phyloP scores from a whole-genome alignment of 768 basidiomycete species.

The Boletus speciosus region DNA sequence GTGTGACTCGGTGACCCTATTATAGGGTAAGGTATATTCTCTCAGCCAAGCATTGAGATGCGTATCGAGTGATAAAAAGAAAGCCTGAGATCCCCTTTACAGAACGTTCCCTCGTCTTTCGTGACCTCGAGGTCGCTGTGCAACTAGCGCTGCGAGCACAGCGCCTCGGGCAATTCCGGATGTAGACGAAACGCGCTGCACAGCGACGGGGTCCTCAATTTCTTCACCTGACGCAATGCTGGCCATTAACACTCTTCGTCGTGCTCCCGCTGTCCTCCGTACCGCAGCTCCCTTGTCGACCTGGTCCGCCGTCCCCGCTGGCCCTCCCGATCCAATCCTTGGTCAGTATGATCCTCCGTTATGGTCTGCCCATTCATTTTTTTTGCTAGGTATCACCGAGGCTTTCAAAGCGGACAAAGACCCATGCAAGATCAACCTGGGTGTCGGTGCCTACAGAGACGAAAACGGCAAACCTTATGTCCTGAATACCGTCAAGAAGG shows the following conservation, averaged over 20 bases:
- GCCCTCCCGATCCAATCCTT: conserved; percentile 91
- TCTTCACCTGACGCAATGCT: conserved; percentile 30
- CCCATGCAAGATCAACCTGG: conserved; percentile 93
- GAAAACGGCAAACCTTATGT: conserved; percentile 94
- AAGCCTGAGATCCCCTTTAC: no score
- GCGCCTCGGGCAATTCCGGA: conserved; percentile 18
- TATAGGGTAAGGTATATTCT: conserved; percentile 17
- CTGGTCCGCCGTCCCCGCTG: conserved; percentile 81
- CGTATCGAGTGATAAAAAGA: neutral
- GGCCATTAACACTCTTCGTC: conserved; percentile 47
- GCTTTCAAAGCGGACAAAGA: conserved; percentile 96
- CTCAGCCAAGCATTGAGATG: neutral
- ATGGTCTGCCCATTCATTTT: conserved; percentile 6
- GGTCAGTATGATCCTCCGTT: conserved; percentile 43
- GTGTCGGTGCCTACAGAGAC: conserved; percentile 96
- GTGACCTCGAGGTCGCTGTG: neutral
- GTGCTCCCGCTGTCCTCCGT: conserved; percentile 40
- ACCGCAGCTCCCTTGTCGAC: conserved; percentile 52
- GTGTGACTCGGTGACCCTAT: conserved; percentile 6
- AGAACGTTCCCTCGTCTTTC: neutral
- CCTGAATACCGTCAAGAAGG: conserved; percentile 85
- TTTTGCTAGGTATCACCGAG: conserved; percentile 74
- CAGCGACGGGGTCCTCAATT: neutral
- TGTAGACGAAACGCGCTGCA: neutral
- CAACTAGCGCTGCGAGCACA: neutral